Evolutionary conservation across 2,329 filamentous ascomycete genomes (phyloP).

Genomic region (Trichophyton rubrum): DNA sequence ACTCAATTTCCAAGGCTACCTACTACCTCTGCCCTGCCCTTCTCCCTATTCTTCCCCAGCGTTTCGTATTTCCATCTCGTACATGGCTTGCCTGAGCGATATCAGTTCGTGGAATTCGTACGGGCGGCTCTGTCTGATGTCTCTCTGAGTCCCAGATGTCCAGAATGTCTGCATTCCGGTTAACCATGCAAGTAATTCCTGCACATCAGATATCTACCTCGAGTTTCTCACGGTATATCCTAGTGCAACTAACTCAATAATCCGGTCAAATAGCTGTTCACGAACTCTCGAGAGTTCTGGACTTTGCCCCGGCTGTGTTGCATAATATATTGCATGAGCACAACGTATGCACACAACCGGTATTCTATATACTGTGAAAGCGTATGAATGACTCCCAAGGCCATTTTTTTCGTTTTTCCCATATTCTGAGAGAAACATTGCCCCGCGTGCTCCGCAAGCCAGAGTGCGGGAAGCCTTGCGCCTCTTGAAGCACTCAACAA

Average conservation of each 20-base stretch:
- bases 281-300: not conserved
- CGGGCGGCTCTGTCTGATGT: not conserved
- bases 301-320: not conserved
- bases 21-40: too few relatives aligned
- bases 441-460: not conserved
- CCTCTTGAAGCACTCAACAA: not conserved
- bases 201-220: not conserved
- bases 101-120: not conserved
- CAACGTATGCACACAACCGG: not conserved
- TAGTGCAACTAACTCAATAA: not conserved
- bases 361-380: not conserved
- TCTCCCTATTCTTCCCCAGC: too few relatives aligned
- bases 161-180: not conserved
- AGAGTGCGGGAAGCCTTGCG: not conserved
- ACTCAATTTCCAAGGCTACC: not conserved
- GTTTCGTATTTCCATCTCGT: too few relatives aligned
- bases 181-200: not conserved
- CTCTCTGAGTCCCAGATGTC: not conserved
- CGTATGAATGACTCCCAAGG: not conserved
- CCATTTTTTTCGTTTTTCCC: not conserved
- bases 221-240: not conserved
- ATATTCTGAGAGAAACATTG: not conserved
- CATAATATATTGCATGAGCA: not conserved
- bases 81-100: not conserved
- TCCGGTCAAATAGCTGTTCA: not conserved